Evolutionary conservation across 768 basidiomycete genomes (phyloP).

Genomic region (Phanerochaete sordida): DNA sequence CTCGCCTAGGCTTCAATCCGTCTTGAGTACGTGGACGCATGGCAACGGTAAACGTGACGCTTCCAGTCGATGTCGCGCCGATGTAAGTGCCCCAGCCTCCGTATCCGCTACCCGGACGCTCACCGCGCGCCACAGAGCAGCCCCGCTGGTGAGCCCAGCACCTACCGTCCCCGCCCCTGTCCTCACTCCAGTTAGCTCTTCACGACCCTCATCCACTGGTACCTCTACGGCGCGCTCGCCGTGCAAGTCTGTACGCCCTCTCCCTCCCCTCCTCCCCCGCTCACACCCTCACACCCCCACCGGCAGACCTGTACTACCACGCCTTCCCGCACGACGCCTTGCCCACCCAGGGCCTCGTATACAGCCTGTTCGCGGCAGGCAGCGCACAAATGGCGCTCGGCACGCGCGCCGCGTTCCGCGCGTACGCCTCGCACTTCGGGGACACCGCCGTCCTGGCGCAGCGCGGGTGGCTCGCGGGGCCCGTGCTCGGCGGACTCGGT

Average conservation of each 20-base stretch:
- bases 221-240: slow-evolving; percentile 11
- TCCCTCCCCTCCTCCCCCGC: not conserved
- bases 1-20: not conserved
- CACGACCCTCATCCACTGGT: slow-evolving; percentile 24
- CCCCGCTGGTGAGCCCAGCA: not conserved
- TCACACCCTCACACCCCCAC: too few relatives aligned
- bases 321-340: slow-evolving; percentile 11
- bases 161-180: too few relatives aligned
- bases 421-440: slow-evolving; percentile 25
- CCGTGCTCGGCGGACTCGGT: not conserved
- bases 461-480: not conserved
- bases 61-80: not conserved
- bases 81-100: not conserved
- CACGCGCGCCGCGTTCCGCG: slow-evolving; percentile 21
- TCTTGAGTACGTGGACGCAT: not conserved
- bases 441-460: slow-evolving; percentile 1
- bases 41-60: not conserved
- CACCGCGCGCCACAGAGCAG: too few relatives aligned
- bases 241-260: slow-evolving; percentile 17
- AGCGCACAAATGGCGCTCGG: slow-evolving; percentile 14
- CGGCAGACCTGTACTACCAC: slow-evolving; percentile 10
- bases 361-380: slow-evolving; percentile 1
- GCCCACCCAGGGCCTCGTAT: slow-evolving; percentile 13
- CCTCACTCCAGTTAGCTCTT: slow-evolving; percentile 10
- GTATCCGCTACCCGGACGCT: not conserved